Percentiles rank a stretch among this genome's conserved stretches.
phyloP scores from a whole-genome alignment of 1,284 basidiomycete species.

The Leccinum fuscescens region DNA sequence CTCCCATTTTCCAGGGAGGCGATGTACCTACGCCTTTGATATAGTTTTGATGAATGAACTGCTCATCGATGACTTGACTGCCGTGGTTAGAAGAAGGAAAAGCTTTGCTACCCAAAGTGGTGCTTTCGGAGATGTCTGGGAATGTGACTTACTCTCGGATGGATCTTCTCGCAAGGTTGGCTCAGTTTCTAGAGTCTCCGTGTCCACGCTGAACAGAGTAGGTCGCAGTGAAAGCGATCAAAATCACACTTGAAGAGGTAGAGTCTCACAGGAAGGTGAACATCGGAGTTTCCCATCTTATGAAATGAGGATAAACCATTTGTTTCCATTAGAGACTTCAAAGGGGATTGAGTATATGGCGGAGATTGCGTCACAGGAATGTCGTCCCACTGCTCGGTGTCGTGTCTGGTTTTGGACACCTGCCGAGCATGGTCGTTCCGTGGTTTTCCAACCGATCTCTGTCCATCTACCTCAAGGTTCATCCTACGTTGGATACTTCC shows the following conservation, averaged over 20 bases:
- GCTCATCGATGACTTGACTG: slow-evolving; percentile 6
- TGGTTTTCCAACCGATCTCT: slow-evolving; percentile 33
- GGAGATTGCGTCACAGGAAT: slow-evolving; percentile 22
- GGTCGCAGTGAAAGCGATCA: slow-evolving; percentile 29
- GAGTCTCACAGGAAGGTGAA: not conserved
- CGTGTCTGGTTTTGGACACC: slow-evolving; percentile 18
- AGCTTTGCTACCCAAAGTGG: slow-evolving; percentile 15
- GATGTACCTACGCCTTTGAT: not conserved
- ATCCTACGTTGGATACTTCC: not conserved
- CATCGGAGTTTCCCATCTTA: not conserved
- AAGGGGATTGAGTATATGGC: slow-evolving; percentile 30
- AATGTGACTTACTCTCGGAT: slow-evolving; percentile 21
- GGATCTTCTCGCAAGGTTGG: slow-evolving; percentile 11
- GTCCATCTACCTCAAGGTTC: slow-evolving; percentile 14
- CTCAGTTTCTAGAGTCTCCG: not conserved
- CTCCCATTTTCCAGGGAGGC: not conserved
- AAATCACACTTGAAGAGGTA: not conserved
- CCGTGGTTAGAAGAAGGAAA: slow-evolving; percentile 14
- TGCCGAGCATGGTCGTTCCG: slow-evolving; percentile 28
- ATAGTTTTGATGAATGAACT: slow-evolving; percentile 16
- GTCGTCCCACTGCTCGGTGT: slow-evolving; percentile 31
- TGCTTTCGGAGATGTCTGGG: slow-evolving; percentile 28
- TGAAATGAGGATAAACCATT: not conserved
- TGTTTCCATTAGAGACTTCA: slow-evolving; percentile 19
- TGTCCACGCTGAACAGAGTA: slow-evolving; percentile 1